These are phyloP conservation scores for Suhomyces maxii DNA, from an alignment of 1,139 yeast species.

Conservation along the genomic window DNA sequence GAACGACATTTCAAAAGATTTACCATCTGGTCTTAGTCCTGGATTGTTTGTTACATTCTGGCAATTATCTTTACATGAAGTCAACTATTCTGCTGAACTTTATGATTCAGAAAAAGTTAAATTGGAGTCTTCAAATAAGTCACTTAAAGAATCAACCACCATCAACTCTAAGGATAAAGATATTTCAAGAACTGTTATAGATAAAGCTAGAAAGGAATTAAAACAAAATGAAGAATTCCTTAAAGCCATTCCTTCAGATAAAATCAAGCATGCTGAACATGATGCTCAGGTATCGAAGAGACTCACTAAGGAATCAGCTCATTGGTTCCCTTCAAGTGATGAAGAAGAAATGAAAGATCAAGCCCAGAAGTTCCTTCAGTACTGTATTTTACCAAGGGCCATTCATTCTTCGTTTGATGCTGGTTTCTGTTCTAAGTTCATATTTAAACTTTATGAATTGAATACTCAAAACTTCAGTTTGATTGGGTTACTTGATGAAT, in stretches of 20 bases:
- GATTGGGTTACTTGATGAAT: constrained; percentile 42
- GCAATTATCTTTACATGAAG: constrained; percentile 74
- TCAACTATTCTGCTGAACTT: constrained; percentile 52
- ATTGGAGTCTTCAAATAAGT: constrained; percentile 34
- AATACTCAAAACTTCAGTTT: constrained; percentile 48
- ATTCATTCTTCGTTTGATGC: constrained; percentile 87
- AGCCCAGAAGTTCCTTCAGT: constrained; percentile 49
- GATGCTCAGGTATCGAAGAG: constrained; percentile 13
- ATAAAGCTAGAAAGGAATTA: constrained; percentile 30
- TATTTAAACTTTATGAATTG: constrained; percentile 50
- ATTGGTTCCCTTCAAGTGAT: constrained; percentile 26
- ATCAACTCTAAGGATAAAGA: constrained; percentile 32
- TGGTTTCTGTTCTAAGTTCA: constrained; percentile 62
- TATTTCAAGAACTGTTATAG: constrained; percentile 25
- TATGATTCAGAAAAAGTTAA: constrained; percentile 52
- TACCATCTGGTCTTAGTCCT: constrained; percentile 8
- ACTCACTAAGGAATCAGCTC: constrained; percentile 17
- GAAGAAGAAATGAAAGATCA: constrained; percentile 13
- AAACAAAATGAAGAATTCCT: constrained; percentile 25
- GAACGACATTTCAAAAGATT: constrained; percentile 15
- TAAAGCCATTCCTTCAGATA: constrained; percentile 27
- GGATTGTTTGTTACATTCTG: constrained; percentile 66
- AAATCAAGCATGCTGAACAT: constrained; percentile 33
- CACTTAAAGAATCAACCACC: constrained; percentile 33
- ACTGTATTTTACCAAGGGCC: constrained; percentile 74